Base-by-base conservation (phyloP, 176 grass and related monocot species). In the Avena insularis region DNA sequence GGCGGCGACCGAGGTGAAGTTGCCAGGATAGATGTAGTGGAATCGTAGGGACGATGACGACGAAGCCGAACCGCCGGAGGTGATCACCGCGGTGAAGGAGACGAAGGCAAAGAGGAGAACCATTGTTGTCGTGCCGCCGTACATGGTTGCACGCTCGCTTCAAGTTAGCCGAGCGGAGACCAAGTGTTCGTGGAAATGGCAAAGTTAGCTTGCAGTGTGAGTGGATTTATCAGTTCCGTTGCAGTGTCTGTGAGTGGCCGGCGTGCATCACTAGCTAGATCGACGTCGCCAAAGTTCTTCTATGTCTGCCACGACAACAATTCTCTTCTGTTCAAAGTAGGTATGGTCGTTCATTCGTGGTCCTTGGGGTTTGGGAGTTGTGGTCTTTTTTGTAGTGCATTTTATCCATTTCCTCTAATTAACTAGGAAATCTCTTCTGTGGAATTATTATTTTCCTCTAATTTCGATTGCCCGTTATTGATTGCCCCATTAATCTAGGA, bases 21-120 rank as follows among this genome's bases (percentile, higher is more conserved):
- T 89, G 70, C 60, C 63, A 73, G 40, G 77, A 66, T 91, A 82
- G 20, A 93, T 81, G 81, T 83, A 77, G 60, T 89, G 87, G 90
- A 91, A 96, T 16, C 89, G 84, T 49, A 85, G 20, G 23, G 71
- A 12, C 8, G 62, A 65, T 17, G 86, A 69, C 8, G 79, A 23
- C 8, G 79, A 23, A 61, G 64, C 31, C 6, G 64, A 71, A 35
- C 70, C 64, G 58, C 56, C 70, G 17, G 89, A 56, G 81, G 43
- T 33, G 74, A 80, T 25, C 6, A 71, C 57, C 8, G 29, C 50
- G 46, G 65, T 35, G 3, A 78, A 2, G 55, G 62, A 74, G 75
- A 89, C 19, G 57, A 94, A 62, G 59, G 8, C 8, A 25, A 83
- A 4, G 82, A 83, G 53, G 43, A 90, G 66, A 57, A 90, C 29